Conservation (phyloP, 345 rosid genomes). For the Clausena lansium region DNA sequence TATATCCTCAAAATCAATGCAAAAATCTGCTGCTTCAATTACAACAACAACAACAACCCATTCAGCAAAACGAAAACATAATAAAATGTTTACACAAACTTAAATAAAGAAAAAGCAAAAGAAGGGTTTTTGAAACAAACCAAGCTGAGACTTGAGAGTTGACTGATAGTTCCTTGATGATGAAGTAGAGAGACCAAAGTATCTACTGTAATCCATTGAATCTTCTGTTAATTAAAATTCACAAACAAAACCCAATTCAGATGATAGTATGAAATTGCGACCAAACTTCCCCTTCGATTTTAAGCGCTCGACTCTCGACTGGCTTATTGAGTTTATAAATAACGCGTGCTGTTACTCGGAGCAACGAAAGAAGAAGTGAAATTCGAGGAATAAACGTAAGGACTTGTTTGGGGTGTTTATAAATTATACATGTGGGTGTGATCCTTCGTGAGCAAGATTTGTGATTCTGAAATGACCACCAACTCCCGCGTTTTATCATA, state of each 20-base stretch:
- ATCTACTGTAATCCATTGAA: constrained; percentile 46
- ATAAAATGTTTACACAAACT: neutral
- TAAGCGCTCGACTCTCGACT: neutral
- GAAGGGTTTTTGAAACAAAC: constrained; percentile 11
- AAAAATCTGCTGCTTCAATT: constrained; percentile 36
- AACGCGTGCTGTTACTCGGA: neutral
- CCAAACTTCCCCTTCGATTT: neutral
- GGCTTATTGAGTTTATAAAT: neutral
- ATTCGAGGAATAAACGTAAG: constrained; percentile 10
- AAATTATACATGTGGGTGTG: neutral
- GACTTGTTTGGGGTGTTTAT: neutral
- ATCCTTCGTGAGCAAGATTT: constrained; percentile 20
- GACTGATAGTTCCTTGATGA: constrained; percentile 41
- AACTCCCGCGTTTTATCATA: constrained; percentile 24
- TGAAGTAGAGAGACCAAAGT: constrained; percentile 41
- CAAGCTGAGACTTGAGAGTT: constrained; percentile 39
- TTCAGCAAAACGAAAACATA: neutral
- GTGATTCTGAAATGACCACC: constrained; percentile 22
- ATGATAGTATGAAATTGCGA: neutral
- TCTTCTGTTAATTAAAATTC: neutral
- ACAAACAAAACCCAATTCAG: constrained; percentile 12
- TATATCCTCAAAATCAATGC: constrained; percentile 43
- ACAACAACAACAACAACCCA: constrained; percentile 14
- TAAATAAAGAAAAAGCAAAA: neutral
- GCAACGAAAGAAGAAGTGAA: constrained; percentile 4